phyloP scores from a whole-genome alignment of 495 filamentous ascomycete genomes.

The Penicillium dipodomyicola region DNA sequence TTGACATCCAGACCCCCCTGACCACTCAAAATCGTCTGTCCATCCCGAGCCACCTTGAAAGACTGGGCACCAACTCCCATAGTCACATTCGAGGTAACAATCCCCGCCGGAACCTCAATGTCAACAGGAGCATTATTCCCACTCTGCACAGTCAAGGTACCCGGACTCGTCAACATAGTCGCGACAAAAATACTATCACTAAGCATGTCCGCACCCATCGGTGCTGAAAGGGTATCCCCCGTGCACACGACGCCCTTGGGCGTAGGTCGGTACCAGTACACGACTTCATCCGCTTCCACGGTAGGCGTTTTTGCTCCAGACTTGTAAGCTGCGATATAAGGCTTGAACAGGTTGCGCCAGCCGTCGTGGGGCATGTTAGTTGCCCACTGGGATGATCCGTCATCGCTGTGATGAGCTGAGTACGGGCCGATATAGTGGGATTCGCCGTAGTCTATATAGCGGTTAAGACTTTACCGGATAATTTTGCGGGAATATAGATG shows the following conservation, averaged over 20 bases:
- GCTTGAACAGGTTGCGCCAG: constrained; percentile 1
- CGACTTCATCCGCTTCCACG: constrained; percentile 36
- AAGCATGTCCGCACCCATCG: constrained; percentile 35
- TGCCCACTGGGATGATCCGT: constrained; percentile 57
- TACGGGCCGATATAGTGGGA: constrained; percentile 50
- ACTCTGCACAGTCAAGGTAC: constrained; percentile 45
- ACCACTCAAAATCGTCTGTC: constrained; percentile 45
- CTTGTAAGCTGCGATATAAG: constrained; percentile 25
- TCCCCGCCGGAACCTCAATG: constrained; percentile 45
- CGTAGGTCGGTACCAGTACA: constrained; percentile 48
- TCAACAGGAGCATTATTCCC: constrained; percentile 31
- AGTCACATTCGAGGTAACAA: constrained; percentile 41
- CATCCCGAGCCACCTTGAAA: constrained; percentile 47
- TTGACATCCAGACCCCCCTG: background rate
- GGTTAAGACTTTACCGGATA: background rate
- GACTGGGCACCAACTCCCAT: constrained; percentile 52
- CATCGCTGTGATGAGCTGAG: constrained; percentile 48
- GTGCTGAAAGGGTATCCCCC: constrained; percentile 10
- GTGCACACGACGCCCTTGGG: constrained; percentile 29
- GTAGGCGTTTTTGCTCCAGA: background rate
- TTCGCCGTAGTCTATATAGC: constrained; percentile 53
- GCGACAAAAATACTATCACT: constrained; percentile 54
- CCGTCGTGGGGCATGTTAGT: constrained; percentile 44
- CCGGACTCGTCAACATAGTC: constrained; percentile 47
- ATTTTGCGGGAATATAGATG: background rate